phyloP scores from a whole-genome alignment of 164 flowering plant genomes.

The Piper betle region DNA sequence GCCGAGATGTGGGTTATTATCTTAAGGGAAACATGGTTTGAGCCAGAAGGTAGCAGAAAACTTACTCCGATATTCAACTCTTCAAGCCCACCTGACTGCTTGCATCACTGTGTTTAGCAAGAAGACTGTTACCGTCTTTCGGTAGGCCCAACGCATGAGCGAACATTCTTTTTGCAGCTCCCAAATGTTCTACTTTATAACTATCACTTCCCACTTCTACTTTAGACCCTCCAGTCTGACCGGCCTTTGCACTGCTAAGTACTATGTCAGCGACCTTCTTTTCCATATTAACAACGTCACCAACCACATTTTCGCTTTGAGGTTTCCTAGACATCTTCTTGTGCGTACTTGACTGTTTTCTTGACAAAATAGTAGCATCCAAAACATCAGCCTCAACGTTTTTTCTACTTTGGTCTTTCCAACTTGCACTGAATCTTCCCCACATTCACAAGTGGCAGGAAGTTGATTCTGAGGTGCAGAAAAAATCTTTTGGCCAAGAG shows the following conservation, averaged over 20 bases:
- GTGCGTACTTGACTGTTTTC: neutral
- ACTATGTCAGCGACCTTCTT: neutral
- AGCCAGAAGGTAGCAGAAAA: neutral
- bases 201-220: constrained; percentile 11
- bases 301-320: neutral
- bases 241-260: neutral
- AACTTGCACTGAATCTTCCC: neutral
- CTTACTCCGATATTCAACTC: neutral
- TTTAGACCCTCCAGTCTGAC: constrained; percentile 14
- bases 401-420: neutral
- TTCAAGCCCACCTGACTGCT: neutral
- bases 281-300: neutral
- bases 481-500: constrained; percentile 52
- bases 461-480: constrained; percentile 9
- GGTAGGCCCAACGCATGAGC: constrained; percentile 65
- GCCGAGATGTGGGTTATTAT: neutral
- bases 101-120: constrained; percentile 12
- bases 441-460: neutral
- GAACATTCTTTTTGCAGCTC: constrained; percentile 89
- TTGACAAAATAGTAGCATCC: neutral
- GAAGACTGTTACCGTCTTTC: constrained; percentile 16
- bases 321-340: neutral
- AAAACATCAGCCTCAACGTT: neutral
- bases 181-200: constrained; percentile 40
- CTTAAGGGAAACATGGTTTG: neutral